These are phyloP conservation scores for Hemileia vastatrix DNA, from an alignment of 1,284 basidiomycete species.

Conservation along the genomic window DNA sequence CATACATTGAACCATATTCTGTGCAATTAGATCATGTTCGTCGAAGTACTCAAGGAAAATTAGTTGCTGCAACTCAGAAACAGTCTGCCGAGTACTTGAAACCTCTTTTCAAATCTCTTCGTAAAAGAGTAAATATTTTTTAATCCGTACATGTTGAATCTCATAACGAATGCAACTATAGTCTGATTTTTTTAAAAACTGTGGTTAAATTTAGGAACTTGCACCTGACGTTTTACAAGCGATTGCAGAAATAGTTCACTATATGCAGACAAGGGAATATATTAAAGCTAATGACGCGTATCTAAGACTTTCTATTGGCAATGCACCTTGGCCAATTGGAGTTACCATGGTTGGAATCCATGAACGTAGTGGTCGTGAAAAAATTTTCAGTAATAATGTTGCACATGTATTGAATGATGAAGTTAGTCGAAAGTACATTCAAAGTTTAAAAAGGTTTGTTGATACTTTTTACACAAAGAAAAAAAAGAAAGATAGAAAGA, in stretches of 20 bases:
- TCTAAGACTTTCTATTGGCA: slow-evolving; percentile 89
- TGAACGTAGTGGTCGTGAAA: slow-evolving; percentile 90
- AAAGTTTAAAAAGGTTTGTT: slow-evolving; percentile 78
- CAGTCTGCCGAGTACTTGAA: slow-evolving; percentile 95
- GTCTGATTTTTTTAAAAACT: slow-evolving; percentile 6
- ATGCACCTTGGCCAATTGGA: slow-evolving; percentile 98
- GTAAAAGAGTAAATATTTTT: slow-evolving; percentile 60
- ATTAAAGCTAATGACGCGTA: slow-evolving; percentile 94
- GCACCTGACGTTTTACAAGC: slow-evolving; percentile 74
- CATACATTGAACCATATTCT: neutral
- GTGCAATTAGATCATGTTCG: slow-evolving; percentile 54
- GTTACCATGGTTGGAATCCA: slow-evolving; percentile 99
- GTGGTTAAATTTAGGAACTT: slow-evolving; percentile 53
- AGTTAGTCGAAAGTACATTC: slow-evolving; percentile 97
- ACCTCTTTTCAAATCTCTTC: slow-evolving; percentile 81
- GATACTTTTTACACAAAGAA: slow-evolving; percentile 31
- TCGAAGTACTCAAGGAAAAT: slow-evolving; percentile 77
- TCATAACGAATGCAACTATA: neutral
- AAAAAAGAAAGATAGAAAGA: neutral
- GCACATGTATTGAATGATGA: slow-evolving; percentile 98
- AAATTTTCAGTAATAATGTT: slow-evolving; percentile 91
- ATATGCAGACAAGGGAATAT: slow-evolving; percentile 91
- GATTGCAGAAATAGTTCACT: slow-evolving; percentile 88
- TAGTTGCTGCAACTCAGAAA: slow-evolving; percentile 87
- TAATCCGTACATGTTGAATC: neutral